Base-by-base conservation (phyloP, 768 basidiomycete species). In the Boletus eberwhitei region DNA sequence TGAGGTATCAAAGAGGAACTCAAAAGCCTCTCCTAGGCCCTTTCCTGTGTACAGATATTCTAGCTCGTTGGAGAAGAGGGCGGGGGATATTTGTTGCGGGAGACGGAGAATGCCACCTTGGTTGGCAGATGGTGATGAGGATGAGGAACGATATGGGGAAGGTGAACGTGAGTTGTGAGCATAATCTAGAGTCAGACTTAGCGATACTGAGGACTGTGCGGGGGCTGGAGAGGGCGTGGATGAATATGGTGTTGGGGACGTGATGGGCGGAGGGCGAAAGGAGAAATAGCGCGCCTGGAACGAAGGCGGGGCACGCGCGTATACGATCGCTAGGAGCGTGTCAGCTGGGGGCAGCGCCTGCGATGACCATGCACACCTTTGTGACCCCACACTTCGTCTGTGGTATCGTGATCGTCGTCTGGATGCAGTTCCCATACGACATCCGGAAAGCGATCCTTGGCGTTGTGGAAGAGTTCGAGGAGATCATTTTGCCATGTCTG, bases 1-100 rank as follows among this genome's bases (percentile, higher is more conserved):
- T 11, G 73, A 67, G 48, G 75, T 73, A 62, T 94, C 93, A 63
- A 91, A 93, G 6, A 93, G 81, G 67, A 90, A 93, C 60, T 89
- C 90, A 61, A 92, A 93, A 5, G 88, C 88, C 66, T 89, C 88
- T 49, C 91, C 90, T 56, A 94, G 83, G 32, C 90, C 90, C 67
- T 89, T 86, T 13, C 90, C 92, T 0, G 96, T 97, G 70, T 98
- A 99, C 2, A 98, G 81, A 67, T 93, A 96, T 69, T 97, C 94
- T 36, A 98, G 82, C 67, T 95, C 89, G 46, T 94, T 89, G 22
- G 86, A 79, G 71, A 98, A 97, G 35, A 98, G 78, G 13, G 85
- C 79, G 0, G 91, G 85, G 56, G 87, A 91, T 52, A 85, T 87
- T 40, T 77, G 75, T 8, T 88, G 84, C 19, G 80, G 77, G 9